Evolutionary conservation across 2,329 filamentous ascomycete genomes (phyloP), one percentile per base, ranked within the genome.

Genomic region (Aspergillus sp.): DNA sequence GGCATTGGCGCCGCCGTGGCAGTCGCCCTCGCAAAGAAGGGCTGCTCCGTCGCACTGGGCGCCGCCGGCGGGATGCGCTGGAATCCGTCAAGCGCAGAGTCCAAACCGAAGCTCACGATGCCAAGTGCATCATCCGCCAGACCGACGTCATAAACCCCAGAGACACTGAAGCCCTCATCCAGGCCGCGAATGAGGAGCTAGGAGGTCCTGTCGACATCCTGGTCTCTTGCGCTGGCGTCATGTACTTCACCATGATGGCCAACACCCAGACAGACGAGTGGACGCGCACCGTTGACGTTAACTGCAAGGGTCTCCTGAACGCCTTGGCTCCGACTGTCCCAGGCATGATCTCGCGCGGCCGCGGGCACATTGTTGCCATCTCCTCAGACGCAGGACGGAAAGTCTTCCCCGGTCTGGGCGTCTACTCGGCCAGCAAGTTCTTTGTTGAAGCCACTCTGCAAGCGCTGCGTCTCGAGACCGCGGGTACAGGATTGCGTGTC

Each of bases 181-280:
- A 69, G 3, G 72, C 77, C 0, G 74, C 84, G 1, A 71, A 71
- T 28, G 73, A 78, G 41, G 71, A 82, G 55, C 80, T 90, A 0
- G 86, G 86, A 0, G 86, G 86, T 0, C 79, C 82, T 0, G 73
- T 90, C 40, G 86, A 91, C 61, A 86, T 90, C 44, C 76, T 91
- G n/a, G 80, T 91, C 43, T 81, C 81, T 36, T 88, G 85, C 59
- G 87, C 86, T 0, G 86, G 86, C 33, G 86, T 91, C 61, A 91
- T 91, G 86, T 91, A 91, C 71, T 91, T 82, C 68, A 90, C 86
- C 46, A 82, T 90, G 81, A 90, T 91, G 86, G 80, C 82, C 47
- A 90, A 89, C 61, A 77, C 73, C 10, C 77, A 85, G 52, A 78
- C 73, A 0, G 83, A 86, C 4, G 82, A 91, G 57, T 91, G 86